phyloP scores from a whole-genome alignment of 768 basidiomycete genomes.

The Psilocybe sp. region DNA sequence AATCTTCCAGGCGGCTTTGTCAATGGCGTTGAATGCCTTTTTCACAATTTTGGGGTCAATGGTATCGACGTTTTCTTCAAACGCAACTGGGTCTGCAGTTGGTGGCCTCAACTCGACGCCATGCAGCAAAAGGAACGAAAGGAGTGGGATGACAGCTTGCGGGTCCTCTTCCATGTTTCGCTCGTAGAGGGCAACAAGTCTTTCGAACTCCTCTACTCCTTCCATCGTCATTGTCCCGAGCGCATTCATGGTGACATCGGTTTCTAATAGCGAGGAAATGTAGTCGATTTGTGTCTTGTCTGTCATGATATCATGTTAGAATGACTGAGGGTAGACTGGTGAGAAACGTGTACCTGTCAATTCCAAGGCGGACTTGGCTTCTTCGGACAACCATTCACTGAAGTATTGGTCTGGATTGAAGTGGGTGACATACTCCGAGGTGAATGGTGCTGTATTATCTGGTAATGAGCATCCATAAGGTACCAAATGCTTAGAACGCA shows the following conservation, averaged over 20 bases:
- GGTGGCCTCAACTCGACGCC: slow-evolving; percentile 19
- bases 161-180: slow-evolving; percentile 14
- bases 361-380: slow-evolving; percentile 5
- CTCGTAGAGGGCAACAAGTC: slow-evolving; percentile 19
- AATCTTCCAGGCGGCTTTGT: slow-evolving; percentile 7
- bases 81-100: background rate
- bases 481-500: no score
- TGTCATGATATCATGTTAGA: background rate
- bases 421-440: background rate
- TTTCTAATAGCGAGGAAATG: slow-evolving; percentile 13
- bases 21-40: slow-evolving; percentile 4
- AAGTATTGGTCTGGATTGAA: slow-evolving; percentile 14
- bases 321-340: background rate
- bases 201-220: slow-evolving; percentile 18
- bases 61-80: slow-evolving; percentile 9
- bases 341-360: background rate
- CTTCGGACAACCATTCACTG: slow-evolving; percentile 12
- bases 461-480: background rate
- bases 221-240: slow-evolving; percentile 7
- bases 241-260: background rate
- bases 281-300: slow-evolving; percentile 19
- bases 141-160: slow-evolving; percentile 15
- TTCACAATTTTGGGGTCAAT: slow-evolving; percentile 10
- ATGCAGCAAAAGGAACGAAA: slow-evolving; percentile 17
- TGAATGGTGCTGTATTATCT: background rate